These are phyloP conservation scores for Chlamydomonas sphaeroides DNA, from an alignment of 139 green algal genomes.

Conservation along the genomic window DNA sequence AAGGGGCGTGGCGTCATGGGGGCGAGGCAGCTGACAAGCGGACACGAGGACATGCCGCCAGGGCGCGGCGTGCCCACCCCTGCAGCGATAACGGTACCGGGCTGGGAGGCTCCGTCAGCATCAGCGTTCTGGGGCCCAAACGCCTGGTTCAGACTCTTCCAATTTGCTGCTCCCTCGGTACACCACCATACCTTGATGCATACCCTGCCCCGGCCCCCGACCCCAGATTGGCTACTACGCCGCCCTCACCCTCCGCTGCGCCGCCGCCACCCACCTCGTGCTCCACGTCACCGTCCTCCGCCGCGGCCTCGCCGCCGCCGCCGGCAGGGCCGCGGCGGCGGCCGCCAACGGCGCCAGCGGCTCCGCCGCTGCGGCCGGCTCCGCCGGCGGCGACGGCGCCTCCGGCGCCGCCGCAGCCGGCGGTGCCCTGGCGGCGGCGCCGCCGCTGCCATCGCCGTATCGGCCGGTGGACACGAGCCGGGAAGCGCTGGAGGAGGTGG, in stretches of 20 bases:
- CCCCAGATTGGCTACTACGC: conserved; percentile 63
- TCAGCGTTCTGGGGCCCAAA: too few relatives aligned
- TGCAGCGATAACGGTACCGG: too few relatives aligned
- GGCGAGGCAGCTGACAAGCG: too few relatives aligned
- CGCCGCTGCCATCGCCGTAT: conserved; percentile 11
- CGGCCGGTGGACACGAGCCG: conserved; percentile 62
- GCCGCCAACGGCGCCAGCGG: neutral
- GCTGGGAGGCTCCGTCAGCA: too few relatives aligned
- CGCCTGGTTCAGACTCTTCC: too few relatives aligned
- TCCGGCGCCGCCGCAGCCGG: neutral
- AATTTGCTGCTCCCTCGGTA: too few relatives aligned
- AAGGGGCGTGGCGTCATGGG: neutral
- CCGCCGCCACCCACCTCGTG: conserved; percentile 69
- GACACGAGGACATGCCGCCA: too few relatives aligned
- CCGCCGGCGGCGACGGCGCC: neutral
- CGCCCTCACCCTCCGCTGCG: conserved; percentile 67
- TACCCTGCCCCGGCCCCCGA: neutral
- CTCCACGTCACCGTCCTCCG: conserved; percentile 53
- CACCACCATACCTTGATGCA: neutral
- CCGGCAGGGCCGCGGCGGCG: neutral
- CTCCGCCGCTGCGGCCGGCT: neutral
- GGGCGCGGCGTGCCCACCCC: too few relatives aligned
- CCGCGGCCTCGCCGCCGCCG: neutral
- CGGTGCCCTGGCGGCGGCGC: conserved; percentile 43
- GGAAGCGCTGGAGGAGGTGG: conserved; percentile 59